Base-by-base conservation (phyloP, 192 early-diverging fungal species). In the Umbelopsis sp. region DNA sequence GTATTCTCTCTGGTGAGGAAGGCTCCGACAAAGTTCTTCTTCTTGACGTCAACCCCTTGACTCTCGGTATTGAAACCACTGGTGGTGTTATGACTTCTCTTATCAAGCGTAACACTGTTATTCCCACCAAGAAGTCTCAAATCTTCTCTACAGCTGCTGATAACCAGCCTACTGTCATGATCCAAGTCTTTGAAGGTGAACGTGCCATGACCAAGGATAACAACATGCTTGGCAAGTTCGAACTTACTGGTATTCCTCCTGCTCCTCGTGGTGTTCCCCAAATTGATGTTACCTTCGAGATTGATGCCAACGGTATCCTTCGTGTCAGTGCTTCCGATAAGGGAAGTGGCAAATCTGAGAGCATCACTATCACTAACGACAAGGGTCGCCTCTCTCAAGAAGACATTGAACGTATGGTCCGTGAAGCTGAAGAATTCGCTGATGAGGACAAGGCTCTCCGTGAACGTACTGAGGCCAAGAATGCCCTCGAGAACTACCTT, bases 161-260 rank as follows among this genome's bases (percentile, higher is more conserved):
- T 87, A 98, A 98, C 90, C 97, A 98, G 85, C 92, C 93, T 74
- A 90, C 91, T 45, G 97, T 98, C 65, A 87, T 96, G 72, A 98
- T 98, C 82, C 96, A 96, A 85, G 94, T 98, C 68, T 98, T 88
- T 77, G 96, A 98, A 87, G 97, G 97, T 83, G 97, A 97, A 84
- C 92, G 95, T 73, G 87, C 93, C 71, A 84, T 97, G 82, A 97
- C 96, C 87, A 98, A 97, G 91, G 93, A 98, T 86, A 98, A 98
- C 93, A 95, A 98, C 88, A 83, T 92, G 36, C 91, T 98, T 70
- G 94, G 97, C 84, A 96, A 97, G 83, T 98, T 98, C 74, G 97
- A 98, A 79, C 90, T 98, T 49, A 95, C 87, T 79, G 89, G 93
- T 73, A 95, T 98, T 78, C 94, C 97, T 31, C 93, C 97, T 71